Conservation (phyloP, 164 flowering plant genomes). For the Nymphaea thermarum region DNA sequence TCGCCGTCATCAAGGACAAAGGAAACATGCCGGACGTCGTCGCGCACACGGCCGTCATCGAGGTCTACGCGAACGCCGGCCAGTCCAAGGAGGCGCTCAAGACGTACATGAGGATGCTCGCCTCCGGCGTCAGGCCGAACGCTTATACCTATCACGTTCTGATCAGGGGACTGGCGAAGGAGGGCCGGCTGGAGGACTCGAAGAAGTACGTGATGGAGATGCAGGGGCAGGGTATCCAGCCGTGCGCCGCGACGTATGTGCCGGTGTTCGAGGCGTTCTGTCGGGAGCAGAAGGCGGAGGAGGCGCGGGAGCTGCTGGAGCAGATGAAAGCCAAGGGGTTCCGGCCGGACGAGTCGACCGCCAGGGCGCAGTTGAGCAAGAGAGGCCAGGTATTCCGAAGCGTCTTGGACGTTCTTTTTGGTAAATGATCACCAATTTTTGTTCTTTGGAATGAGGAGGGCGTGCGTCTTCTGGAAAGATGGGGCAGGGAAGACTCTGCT, state of each 20-base stretch:
- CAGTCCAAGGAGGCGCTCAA: conserved; percentile 54
- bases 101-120: conserved; percentile 49
- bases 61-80: conserved; percentile 70
- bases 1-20: conserved; percentile 55
- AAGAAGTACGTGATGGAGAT: conserved; percentile 62
- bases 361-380: conserved; percentile 43
- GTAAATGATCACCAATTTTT: conserved; percentile 1
- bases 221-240: conserved; percentile 55
- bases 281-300: conserved; percentile 37
- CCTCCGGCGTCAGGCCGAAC: conserved; percentile 66
- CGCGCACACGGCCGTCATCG: conserved; percentile 76
- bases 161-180: conserved; percentile 48
- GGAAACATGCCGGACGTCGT: conserved; percentile 85
- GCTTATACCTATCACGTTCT: conserved; percentile 66
- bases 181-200: conserved; percentile 35
- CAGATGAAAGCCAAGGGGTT: conserved; percentile 53
- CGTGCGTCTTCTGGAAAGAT: too few species aligned
- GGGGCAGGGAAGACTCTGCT: too few species aligned
- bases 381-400: conserved; percentile 36
- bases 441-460: too few species aligned
- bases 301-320: conserved; percentile 44
- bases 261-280: conserved; percentile 52
- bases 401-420: conserved; percentile 45
- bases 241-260: conserved; percentile 38
- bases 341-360: conserved; percentile 41